phyloP scores from a whole-genome alignment of 768 basidiomycete species.

The Suillus luteus region DNA sequence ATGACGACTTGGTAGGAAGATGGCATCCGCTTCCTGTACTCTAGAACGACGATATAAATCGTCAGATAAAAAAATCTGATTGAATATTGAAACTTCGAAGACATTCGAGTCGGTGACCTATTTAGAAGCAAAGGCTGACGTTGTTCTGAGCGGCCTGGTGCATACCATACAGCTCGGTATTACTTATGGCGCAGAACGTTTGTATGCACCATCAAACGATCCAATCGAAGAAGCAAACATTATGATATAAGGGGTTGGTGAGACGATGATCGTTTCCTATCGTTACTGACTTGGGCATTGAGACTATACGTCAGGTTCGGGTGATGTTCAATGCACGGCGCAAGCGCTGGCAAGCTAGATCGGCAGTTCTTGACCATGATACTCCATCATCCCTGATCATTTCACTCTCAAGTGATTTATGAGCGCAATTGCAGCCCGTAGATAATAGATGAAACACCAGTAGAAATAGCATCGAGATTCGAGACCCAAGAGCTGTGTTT shows the following conservation, averaged over 20 bases:
- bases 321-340: background rate
- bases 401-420: background rate
- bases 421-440: background rate
- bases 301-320: background rate
- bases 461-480: background rate
- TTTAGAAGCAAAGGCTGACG: background rate
- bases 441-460: background rate
- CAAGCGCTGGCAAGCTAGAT: background rate
- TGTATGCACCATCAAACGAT: background rate
- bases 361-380: background rate
- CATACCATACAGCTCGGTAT: background rate
- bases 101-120: background rate
- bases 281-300: background rate
- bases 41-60: background rate
- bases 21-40: background rate
- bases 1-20: background rate
- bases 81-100: background rate
- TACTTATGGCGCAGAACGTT: no score
- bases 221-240: background rate
- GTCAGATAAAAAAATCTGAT: background rate
- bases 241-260: background rate
- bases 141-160: background rate
- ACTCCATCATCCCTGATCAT: slow-evolving; percentile 1
- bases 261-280: background rate
- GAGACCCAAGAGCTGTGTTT: no score